phyloP scores from a whole-genome alignment of 2,329 filamentous ascomycete genomes.

The Hansfordia pulvinata region DNA sequence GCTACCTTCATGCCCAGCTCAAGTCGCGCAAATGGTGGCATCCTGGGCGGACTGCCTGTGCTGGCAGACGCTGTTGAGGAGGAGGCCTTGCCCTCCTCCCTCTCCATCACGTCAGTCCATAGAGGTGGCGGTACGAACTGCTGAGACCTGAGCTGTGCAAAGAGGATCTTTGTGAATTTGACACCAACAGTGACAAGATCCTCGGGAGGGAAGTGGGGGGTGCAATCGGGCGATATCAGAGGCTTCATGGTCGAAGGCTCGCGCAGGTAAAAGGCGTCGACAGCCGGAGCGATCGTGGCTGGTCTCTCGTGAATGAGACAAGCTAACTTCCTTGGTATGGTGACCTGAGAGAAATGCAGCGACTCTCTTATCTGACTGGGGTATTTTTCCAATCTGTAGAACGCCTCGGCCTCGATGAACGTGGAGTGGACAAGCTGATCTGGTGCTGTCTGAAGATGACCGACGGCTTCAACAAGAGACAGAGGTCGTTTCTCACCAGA shows the following conservation, averaged over 20 bases:
- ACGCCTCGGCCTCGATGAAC: constrained; percentile 75
- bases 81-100: constrained; percentile 12
- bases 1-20: constrained; percentile 82
- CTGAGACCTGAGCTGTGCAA: constrained; percentile 81
- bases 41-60: too few species aligned
- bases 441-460: constrained; percentile 41
- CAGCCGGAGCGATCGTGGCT: constrained; percentile 64
- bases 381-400: constrained; percentile 77
- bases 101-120: constrained; percentile 27
- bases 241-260: constrained; percentile 65
- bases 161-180: constrained; percentile 78
- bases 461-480: constrained; percentile 49
- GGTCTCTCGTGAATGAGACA: constrained; percentile 65
- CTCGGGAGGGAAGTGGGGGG: constrained; percentile 54
- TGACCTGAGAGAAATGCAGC: constrained; percentile 61
- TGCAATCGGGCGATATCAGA: constrained; percentile 39
- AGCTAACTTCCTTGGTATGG: constrained; percentile 70
- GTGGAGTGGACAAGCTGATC: constrained; percentile 54
- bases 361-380: constrained; percentile 61
- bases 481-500: constrained; percentile 28
- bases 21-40: constrained; percentile 21
- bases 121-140: constrained; percentile 53
- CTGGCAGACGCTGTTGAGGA: too few species aligned
- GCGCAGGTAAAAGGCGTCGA: constrained; percentile 86
- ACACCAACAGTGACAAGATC: constrained; percentile 72